phyloP scores from a whole-genome alignment of 177 flowering plant genomes.

The Vitis hybrid region DNA sequence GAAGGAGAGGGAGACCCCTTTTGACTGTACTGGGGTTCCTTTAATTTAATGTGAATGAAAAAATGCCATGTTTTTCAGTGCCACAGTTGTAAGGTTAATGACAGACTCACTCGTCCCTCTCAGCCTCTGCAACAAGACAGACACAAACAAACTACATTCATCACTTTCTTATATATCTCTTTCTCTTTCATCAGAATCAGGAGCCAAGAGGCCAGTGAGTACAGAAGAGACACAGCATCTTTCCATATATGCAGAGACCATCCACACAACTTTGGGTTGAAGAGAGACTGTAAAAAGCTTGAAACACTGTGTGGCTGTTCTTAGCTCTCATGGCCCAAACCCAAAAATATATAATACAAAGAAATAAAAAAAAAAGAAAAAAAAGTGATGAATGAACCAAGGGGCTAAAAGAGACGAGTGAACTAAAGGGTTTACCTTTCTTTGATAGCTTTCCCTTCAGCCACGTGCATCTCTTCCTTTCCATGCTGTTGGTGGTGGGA shows the following conservation, averaged over 20 bases:
- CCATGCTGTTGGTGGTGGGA: too few relatives aligned
- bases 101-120: slow-evolving; percentile 42
- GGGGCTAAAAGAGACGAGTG: too few relatives aligned
- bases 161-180: background rate
- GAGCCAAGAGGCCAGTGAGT: slow-evolving; percentile 11
- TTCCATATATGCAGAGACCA: slow-evolving; percentile 27
- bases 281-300: too few relatives aligned
- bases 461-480: too few relatives aligned
- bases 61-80: slow-evolving; percentile 62
- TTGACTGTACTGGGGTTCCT: slow-evolving; percentile 3
- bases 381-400: too few relatives aligned
- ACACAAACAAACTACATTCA: slow-evolving; percentile 30
- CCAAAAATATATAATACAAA: too few relatives aligned
- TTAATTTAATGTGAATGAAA: slow-evolving; percentile 14
- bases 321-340: too few relatives aligned
- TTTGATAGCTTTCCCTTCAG: too few relatives aligned
- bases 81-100: slow-evolving; percentile 38
- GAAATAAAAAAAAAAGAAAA: too few relatives aligned
- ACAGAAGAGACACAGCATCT: slow-evolving; percentile 23
- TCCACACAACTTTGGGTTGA: background rate
- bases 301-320: too few relatives aligned
- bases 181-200: slow-evolving; percentile 16
- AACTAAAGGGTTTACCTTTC: too few relatives aligned
- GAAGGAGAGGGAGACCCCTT: slow-evolving; percentile 9
- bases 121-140: slow-evolving; percentile 17